Base-by-base conservation (phyloP, 371 early-diverging fungal species). In the Mortierella sp. region DNA sequence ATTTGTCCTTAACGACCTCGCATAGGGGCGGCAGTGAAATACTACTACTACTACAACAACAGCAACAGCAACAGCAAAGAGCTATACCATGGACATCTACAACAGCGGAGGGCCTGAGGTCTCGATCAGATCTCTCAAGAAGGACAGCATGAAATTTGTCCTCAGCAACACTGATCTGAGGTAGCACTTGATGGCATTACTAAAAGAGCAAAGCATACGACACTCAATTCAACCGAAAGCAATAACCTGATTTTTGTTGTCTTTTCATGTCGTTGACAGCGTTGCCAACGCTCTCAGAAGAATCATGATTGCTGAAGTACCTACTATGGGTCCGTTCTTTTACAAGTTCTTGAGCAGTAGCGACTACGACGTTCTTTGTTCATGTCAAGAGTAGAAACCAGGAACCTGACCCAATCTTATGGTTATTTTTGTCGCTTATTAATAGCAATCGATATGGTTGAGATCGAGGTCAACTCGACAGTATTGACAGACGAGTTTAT, bases 401-500 rank as follows among this genome's bases (percentile, higher is more conserved):
- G 32, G 4, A 17, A 11, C 30, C 23, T 17, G 15, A 34, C 41
- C 8, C 41, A 23, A 6, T 26, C 42, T 26, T 27, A 15, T 0
- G 15, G 15, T 17, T 17, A n/a, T 30, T 42, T 23, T 27, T 26
- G 15, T 21, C n/a, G 24, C 26, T 12, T 12, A 21, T 47, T 47
- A 14, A 30, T 78, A 86, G 99, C 99, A n/a, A 98, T 99, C 55
- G 99, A 99, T 70, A 88, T 98, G 83, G 98, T 99, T 17, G 93
- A 97, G 80, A 91, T 99, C 65, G 92, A 94, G 58, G 87, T 89
- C 21, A 99, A 99, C 83, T 93, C 96, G 43, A 94, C 98, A 0
- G 97, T 98, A 4, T 87, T 99, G 26, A 93, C 98, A 11, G 99
- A 99, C 83, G 99, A 99, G 81, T 97, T 97, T 78, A 84, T 99